Percentiles rank a stretch among this genome's conserved stretches.
These are phyloP conservation scores for Salix koriyanagi DNA, from an alignment of 345 rosid species.

Conservation along the genomic window DNA sequence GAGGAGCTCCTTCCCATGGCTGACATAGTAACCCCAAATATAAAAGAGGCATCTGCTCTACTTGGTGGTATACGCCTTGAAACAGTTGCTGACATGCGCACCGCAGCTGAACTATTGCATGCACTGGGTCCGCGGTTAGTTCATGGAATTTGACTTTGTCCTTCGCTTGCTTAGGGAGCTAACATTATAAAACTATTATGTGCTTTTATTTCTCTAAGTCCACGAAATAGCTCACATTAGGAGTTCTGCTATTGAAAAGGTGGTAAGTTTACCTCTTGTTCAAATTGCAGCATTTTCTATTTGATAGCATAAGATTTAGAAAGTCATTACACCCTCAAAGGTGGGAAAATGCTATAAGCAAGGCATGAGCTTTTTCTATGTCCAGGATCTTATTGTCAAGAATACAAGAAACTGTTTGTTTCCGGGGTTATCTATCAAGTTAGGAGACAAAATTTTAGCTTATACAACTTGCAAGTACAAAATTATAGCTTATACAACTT, in stretches of 20 bases:
- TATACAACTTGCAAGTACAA: neutral
- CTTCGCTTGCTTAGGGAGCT: neutral
- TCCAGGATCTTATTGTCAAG: neutral
- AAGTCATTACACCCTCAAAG: neutral
- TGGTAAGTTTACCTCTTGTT: neutral
- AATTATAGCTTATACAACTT: no score
- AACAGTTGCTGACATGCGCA: conserved; percentile 68
- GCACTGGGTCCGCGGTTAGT: conserved; percentile 78
- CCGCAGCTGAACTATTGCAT: conserved; percentile 70
- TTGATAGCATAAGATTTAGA: neutral
- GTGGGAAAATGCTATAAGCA: neutral
- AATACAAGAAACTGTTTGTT: neutral
- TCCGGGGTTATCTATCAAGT: neutral
- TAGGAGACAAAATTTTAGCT: neutral
- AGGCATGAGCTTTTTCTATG: neutral
- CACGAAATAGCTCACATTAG: neutral
- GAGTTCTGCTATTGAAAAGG: neutral
- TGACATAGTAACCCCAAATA: conserved; percentile 81
- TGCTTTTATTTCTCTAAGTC: neutral
- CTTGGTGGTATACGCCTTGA: conserved; percentile 56
- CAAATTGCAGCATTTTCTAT: neutral
- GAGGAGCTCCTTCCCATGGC: conserved; percentile 81
- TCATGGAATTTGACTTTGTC: neutral
- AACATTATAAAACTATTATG: conserved; percentile 2
- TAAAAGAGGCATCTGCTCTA: conserved; percentile 86